Evolutionary conservation across 331 rosid species (phyloP).

Genomic region (Rosa hybrid): DNA sequence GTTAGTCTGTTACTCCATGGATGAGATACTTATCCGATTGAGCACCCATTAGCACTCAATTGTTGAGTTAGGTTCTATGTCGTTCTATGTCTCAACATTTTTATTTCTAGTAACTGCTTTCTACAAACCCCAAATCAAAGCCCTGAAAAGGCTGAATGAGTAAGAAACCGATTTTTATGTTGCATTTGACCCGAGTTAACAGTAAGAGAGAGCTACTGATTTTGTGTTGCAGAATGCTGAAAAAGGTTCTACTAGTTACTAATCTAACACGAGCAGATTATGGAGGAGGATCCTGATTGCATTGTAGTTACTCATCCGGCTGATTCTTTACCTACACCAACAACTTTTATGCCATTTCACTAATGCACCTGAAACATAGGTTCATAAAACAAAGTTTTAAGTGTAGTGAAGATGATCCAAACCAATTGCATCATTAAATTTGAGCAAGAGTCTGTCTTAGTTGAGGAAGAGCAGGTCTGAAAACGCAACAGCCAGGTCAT

Average conservation of each 20-base stretch:
- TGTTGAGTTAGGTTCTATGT: background rate
- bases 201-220: background rate
- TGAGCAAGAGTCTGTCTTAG: background rate
- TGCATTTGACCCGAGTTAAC: background rate
- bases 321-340: background rate
- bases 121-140: background rate
- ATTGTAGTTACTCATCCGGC: background rate
- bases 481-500: background rate
- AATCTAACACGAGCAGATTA: background rate
- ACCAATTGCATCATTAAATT: slow-evolving; percentile 12
- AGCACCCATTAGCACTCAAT: background rate
- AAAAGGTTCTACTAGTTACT: background rate
- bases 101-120: background rate
- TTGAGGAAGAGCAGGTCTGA: background rate
- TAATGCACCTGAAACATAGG: background rate
- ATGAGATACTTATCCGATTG: background rate
- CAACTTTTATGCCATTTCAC: background rate
- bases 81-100: background rate
- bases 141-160: background rate
- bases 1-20: background rate
- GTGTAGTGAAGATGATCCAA: slow-evolving; percentile 13
- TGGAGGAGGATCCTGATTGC: background rate
- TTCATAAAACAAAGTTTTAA: background rate
- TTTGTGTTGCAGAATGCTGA: background rate
- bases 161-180: background rate